These are phyloP conservation scores for Hirschfeldia incana DNA, from an alignment of 345 rosid species.

Conservation along the genomic window DNA sequence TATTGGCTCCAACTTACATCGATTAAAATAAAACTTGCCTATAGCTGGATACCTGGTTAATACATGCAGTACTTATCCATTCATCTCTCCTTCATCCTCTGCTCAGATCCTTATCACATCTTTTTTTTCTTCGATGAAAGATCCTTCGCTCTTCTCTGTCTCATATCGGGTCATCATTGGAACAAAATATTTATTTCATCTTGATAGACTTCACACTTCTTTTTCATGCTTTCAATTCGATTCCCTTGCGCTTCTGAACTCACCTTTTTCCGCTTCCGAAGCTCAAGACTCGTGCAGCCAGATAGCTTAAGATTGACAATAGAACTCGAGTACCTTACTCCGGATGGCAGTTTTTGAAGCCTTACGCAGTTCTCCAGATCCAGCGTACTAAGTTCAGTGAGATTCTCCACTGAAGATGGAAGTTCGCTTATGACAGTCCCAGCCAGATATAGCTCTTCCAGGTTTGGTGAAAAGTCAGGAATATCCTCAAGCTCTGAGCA, in stretches of 20 bases:
- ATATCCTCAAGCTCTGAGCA: slow-evolving; percentile 11
- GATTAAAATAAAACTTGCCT: too few species aligned
- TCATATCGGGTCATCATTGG: too few species aligned
- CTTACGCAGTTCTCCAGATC: slow-evolving; percentile 12
- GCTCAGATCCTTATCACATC: too few species aligned
- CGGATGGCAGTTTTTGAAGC: slow-evolving; percentile 9
- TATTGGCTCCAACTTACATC: too few species aligned
- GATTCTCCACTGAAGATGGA: not conserved
- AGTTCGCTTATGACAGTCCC: slow-evolving; percentile 17
- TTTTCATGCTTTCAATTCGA: too few species aligned
- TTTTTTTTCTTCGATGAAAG: too few species aligned
- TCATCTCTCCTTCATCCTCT: too few species aligned
- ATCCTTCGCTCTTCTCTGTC: too few species aligned
- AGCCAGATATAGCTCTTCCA: slow-evolving; percentile 23
- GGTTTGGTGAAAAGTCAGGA: slow-evolving; percentile 23
- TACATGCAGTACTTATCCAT: too few species aligned
- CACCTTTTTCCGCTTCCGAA: not conserved
- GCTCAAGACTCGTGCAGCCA: slow-evolving; percentile 23
- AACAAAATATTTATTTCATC: too few species aligned
- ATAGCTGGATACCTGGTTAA: too few species aligned
- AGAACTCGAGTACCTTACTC: not conserved
- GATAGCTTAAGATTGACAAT: slow-evolving; percentile 9
- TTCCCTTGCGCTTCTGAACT: not conserved
- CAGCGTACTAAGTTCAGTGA: slow-evolving; percentile 18
- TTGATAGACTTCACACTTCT: too few species aligned